These are phyloP conservation scores for Thermothielavioides terrestris DNA, from an alignment of 495 filamentous ascomycete species.

Conservation along the genomic window DNA sequence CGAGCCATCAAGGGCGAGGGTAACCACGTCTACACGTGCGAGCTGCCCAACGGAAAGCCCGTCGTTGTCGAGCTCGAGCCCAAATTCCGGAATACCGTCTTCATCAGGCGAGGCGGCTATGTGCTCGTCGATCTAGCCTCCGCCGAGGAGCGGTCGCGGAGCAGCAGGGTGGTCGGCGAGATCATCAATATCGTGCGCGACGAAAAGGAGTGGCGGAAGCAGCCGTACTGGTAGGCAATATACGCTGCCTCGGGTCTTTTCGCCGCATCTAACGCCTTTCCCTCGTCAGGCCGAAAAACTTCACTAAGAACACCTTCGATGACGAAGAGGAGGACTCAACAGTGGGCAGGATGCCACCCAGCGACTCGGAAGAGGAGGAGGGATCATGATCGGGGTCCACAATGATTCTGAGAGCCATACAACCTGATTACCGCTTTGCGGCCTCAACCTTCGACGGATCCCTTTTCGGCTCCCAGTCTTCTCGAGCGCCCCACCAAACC, in stretches of 20 bases:
- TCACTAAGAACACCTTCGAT: conserved; percentile 54
- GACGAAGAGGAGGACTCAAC: conserved; percentile 69
- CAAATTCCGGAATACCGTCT: conserved; percentile 81
- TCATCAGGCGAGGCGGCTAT: conserved; percentile 80
- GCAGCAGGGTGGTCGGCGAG: conserved; percentile 76
- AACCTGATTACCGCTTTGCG: conserved; percentile 12
- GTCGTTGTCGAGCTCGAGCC: conserved; percentile 69
- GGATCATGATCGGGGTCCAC: not conserved
- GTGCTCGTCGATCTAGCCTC: conserved; percentile 67
- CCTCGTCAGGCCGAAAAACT: conserved; percentile 74
- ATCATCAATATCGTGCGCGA: conserved; percentile 89
- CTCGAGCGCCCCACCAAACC: conserved; percentile 51
- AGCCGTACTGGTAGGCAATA: conserved; percentile 67
- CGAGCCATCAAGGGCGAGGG: conserved; percentile 73
- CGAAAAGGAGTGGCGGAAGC: conserved; percentile 86
- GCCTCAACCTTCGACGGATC: conserved; percentile 16
- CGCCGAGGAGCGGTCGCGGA: conserved; percentile 54
- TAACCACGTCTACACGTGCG: conserved; percentile 75
- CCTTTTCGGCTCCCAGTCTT: conserved; percentile 27
- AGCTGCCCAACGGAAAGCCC: conserved; percentile 47
- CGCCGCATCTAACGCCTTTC: conserved; percentile 1
- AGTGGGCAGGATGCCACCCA: conserved; percentile 74
- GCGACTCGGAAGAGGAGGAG: conserved; percentile 55
- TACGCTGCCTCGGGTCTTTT: not conserved
- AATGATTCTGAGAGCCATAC: not conserved